Evolutionary conservation across 768 basidiomycete species (phyloP).

Genomic region (Neoboletus magnificus): DNA sequence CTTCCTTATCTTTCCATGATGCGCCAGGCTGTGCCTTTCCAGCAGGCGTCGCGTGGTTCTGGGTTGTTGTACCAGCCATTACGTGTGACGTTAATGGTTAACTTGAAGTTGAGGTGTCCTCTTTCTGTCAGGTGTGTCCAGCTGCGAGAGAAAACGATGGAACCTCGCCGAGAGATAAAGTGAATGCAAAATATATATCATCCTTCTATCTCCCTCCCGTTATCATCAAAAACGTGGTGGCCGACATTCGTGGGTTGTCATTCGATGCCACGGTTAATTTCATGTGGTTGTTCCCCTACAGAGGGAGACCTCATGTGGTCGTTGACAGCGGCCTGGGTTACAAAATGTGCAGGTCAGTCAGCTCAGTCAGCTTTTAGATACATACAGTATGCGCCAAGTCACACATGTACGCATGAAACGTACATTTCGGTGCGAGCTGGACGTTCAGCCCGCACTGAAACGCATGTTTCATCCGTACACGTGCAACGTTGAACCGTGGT

Average conservation of each 20-base stretch:
- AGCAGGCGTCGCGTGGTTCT: no score
- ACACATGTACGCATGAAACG: no score
- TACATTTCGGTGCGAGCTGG: no score
- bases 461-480: no score
- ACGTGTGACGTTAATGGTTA: background rate
- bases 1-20: no score
- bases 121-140: background rate
- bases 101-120: no score
- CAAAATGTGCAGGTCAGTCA: background rate
- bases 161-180: background rate
- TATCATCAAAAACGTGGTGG: background rate
- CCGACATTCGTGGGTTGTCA: background rate
- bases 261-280: background rate
- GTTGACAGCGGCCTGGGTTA: background rate
- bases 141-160: background rate
- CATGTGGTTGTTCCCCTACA: background rate
- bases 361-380: background rate
- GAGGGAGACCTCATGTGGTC: background rate
- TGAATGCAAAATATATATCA: background rate
- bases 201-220: no score
- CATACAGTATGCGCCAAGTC: no score
- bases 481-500: no score
- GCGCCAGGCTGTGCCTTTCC: no score
- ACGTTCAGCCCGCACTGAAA: no score
- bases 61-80: conserved; percentile 4